Percentiles rank a stretch among this genome's conserved stretches.
Evolutionary conservation across 1,284 basidiomycete genomes (phyloP).

Genomic region (Cutaneotrichosporon cutaneum): DNA sequence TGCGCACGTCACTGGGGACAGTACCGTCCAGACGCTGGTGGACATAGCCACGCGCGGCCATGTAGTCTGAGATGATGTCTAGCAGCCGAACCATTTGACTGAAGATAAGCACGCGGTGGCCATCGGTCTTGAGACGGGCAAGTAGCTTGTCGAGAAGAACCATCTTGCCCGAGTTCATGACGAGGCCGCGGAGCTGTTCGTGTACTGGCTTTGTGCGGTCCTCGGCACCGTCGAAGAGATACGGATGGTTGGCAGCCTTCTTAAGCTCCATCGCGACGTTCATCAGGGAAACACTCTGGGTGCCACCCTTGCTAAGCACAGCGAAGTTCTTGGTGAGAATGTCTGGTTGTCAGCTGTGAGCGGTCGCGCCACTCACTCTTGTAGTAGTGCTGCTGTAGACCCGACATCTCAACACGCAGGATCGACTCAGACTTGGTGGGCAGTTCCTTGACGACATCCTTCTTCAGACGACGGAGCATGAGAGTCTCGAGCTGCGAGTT

Average conservation of each 20-base stretch:
- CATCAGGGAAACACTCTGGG: constrained; percentile 84
- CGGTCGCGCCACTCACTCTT: constrained; percentile 61
- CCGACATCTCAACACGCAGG: constrained; percentile 95
- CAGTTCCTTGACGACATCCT: constrained; percentile 93
- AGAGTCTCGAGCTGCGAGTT: constrained; percentile 89
- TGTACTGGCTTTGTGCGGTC: constrained; percentile 63
- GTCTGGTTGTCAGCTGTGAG: constrained; percentile 50
- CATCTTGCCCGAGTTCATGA: constrained; percentile 98
- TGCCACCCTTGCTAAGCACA: constrained; percentile 82
- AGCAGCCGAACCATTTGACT: constrained; percentile 99
- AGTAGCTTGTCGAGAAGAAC: constrained; percentile 94
- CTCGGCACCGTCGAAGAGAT: constrained; percentile 95
- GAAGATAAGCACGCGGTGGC: constrained; percentile 96
- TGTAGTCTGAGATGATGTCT: constrained; percentile 97
- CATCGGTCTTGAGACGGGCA: constrained; percentile 80
- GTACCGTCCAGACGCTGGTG: constrained; percentile 78
- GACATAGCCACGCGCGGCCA: constrained; percentile 81
- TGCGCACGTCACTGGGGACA: constrained; percentile 73
- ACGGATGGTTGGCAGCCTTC: constrained; percentile 97
- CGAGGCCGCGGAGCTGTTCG: constrained; percentile 89
- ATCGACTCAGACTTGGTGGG: constrained; percentile 99
- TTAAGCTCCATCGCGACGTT: constrained; percentile 97
- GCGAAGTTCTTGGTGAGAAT: constrained; percentile 97
- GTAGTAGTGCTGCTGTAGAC: constrained; percentile 97
- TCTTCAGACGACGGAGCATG: constrained; percentile 94